Percentiles rank a stretch among this genome's conserved stretches.
Evolutionary conservation across 176 grass and related monocot species (phyloP).

Genomic region (Lolium multiflorum): DNA sequence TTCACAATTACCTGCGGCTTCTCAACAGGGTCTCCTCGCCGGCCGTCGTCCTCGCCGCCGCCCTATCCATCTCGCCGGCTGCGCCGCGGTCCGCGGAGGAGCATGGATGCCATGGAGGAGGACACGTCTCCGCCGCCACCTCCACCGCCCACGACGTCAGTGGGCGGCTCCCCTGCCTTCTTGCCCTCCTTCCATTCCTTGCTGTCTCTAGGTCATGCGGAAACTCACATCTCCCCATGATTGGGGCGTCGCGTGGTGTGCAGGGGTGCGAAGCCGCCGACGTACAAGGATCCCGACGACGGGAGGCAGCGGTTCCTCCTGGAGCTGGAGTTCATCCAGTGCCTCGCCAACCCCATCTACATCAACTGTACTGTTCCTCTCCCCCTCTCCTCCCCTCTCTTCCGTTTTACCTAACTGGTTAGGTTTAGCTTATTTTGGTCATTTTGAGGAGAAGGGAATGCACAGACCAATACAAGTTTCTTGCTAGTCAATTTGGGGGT

Average conservation of each 20-base stretch:
- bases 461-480: not conserved
- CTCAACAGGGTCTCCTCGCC: not conserved
- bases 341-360: constrained; percentile 94
- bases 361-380: constrained; percentile 74
- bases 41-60: constrained; percentile 20
- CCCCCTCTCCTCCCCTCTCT: not conserved
- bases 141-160: not conserved
- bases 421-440: constrained; percentile 21
- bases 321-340: constrained; percentile 94
- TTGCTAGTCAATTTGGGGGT: not conserved
- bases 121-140: not conserved
- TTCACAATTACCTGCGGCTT: not conserved
- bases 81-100: not conserved
- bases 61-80: not conserved
- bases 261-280: constrained; percentile 29
- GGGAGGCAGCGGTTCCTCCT: constrained; percentile 81
- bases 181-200: not conserved
- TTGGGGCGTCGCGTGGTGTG: constrained; percentile 4
- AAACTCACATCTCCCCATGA: not conserved
- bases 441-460: not conserved
- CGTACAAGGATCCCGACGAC: constrained; percentile 79
- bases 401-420: constrained; percentile 7
- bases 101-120: constrained; percentile 20
- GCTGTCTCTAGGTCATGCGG: not conserved
- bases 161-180: not conserved